These are phyloP conservation scores for Xanthoconium stramineum DNA, from an alignment of 768 basidiomycete species.

Conservation along the genomic window DNA sequence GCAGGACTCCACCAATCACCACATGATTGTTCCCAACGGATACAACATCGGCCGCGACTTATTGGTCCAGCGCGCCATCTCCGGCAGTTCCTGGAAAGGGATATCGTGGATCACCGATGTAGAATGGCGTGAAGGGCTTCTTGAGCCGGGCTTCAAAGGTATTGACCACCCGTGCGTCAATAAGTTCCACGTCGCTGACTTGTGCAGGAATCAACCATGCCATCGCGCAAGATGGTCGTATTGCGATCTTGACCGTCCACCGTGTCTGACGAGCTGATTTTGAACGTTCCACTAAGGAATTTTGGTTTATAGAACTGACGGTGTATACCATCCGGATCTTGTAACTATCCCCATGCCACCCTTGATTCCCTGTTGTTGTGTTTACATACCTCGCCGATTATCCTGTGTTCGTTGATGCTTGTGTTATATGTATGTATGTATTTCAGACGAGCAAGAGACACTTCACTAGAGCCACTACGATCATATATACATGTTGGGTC, in stretches of 20 bases:
- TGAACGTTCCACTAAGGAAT: neutral
- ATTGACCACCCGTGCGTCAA: constrained; percentile 1
- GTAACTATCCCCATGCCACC: constrained; percentile 2
- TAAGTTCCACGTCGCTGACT: neutral
- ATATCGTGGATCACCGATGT: constrained; percentile 76
- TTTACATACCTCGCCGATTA: constrained; percentile 7
- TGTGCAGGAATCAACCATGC: constrained; percentile 71
- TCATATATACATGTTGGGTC: no score
- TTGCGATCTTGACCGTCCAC: constrained; percentile 72
- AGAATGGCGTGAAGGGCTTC: constrained; percentile 68
- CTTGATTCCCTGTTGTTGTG: constrained; percentile 2
- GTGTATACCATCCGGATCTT: constrained; percentile 16
- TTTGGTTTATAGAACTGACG: neutral
- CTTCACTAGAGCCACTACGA: no score
- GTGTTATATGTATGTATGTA: constrained; percentile 4
- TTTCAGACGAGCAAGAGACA: neutral
- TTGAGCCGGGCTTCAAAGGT: constrained; percentile 71
- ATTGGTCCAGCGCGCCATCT: constrained; percentile 63
- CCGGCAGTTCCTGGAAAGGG: constrained; percentile 59
- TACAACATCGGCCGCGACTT: constrained; percentile 83
- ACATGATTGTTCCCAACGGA: constrained; percentile 73
- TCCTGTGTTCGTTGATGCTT: neutral
- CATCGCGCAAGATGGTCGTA: constrained; percentile 75
- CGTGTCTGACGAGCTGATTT: constrained; percentile 34
- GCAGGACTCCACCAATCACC: constrained; percentile 57